Conservation (phyloP, 805 yeast genomes). For the Starmerella bombicola region DNA sequence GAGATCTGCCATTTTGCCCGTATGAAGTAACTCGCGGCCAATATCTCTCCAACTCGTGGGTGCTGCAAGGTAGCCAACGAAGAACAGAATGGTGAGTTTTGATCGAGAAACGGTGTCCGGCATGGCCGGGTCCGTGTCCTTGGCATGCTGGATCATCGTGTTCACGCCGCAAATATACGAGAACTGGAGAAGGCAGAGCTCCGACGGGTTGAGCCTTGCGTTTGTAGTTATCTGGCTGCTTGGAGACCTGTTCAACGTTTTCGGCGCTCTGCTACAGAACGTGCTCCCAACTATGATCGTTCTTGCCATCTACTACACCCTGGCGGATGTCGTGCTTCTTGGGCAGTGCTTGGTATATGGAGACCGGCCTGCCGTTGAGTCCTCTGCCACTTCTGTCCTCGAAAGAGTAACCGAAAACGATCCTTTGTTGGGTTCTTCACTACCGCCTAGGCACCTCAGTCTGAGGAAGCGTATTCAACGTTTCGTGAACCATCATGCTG, state of each 20-base stretch:
- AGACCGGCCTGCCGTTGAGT: conserved; percentile 2
- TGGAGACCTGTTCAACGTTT: conserved; percentile 86
- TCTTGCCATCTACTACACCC: conserved; percentile 81
- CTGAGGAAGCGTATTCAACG: neutral
- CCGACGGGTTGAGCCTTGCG: conserved; percentile 79
- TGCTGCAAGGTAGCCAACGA: neutral
- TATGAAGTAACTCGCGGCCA: too few species aligned
- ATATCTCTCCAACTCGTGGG: too few species aligned
- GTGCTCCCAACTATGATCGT: conserved; percentile 90
- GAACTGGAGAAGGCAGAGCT: conserved; percentile 53
- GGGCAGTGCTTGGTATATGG: conserved; percentile 78
- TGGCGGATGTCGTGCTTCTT: conserved; percentile 75
- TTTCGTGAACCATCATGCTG: conserved; percentile 2
- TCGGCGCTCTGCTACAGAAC: conserved; percentile 83
- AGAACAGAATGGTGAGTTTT: conserved; percentile 1
- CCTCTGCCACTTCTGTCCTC: neutral
- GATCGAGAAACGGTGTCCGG: conserved; percentile 20
- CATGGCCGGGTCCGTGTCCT: conserved; percentile 55
- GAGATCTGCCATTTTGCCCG: too few species aligned
- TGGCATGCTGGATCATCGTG: conserved; percentile 96
- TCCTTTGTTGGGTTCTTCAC: neutral
- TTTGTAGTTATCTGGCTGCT: conserved; percentile 84
- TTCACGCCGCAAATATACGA: conserved; percentile 96
- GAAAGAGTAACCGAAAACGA: conserved; percentile 1
- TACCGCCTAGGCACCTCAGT: neutral